Base-by-base conservation (phyloP, 2,329 filamentous ascomycete species). In the Teratosphaeria pseudoeucalypti region DNA sequence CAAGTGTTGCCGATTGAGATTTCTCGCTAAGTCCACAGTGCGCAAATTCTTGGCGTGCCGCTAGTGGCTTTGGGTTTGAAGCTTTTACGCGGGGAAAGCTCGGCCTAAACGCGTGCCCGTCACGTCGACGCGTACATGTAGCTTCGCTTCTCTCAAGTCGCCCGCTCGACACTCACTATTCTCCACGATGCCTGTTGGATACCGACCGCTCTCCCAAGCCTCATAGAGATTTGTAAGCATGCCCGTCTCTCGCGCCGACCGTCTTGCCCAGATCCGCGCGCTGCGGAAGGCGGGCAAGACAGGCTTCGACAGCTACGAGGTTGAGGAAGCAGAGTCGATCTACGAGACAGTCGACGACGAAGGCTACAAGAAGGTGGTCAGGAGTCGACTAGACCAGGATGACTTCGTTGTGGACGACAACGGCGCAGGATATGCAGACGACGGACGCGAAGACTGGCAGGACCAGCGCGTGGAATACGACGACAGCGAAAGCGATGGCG, bases 321-420 rank as follows among this genome's bases (percentile, higher is more conserved):
- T 96, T 62, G 84, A 90, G 68, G 87, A 97, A 63, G 88, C 89
- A 68, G 84, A 87, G 65, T 85, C 89, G 66, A 79, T 99, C 53
- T 99, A 97, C 77, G 94, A 97, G 64, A 92, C 95, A 69, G 91
- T 99, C 55, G 92, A 97, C 71, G 94, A 99, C 69, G 92, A 94
- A 70, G 89, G 89, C 57, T 99, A 99, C 80, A 96, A 96, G 79
- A 95, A 95, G 73, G 87, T 97, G 65, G 91, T 99, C 14, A 85
- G 94, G 52, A 85, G 87, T 59, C 87, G 94, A 54, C 80, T 99
- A 57, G 89, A 97, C 71, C 82, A 95, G 69, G 94, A 99, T 68
- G 94, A 99, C 76, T 99, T 99, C 70, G 92, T 99, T 57, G 92
- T 99, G 61, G 94, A 97, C 78, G 94, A 99, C 77, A 95, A 96